Evolutionary conservation across 768 basidiomycete species (phyloP).

Genomic region (Agrocybe praecox): DNA sequence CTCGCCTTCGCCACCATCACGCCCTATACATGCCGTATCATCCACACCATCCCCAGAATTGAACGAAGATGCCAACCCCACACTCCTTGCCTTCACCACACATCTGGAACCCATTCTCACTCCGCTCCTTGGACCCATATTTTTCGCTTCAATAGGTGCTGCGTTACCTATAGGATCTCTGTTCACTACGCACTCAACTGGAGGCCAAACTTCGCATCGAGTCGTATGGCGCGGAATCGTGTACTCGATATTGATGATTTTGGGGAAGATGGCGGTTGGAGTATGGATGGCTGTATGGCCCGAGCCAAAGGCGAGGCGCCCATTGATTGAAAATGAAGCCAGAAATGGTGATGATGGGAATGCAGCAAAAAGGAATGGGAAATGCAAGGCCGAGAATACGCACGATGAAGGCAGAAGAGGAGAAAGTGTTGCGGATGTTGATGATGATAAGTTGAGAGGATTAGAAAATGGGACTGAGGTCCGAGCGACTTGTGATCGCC

Average conservation of each 20-base stretch:
- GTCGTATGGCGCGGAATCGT: constrained; percentile 57
- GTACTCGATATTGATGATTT: constrained; percentile 58
- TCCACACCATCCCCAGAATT: no score
- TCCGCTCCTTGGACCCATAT: constrained; percentile 57
- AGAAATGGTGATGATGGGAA: neutral
- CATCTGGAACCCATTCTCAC: constrained; percentile 40
- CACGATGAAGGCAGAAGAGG: neutral
- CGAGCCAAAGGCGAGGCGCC: neutral
- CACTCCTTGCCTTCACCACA: constrained; percentile 30
- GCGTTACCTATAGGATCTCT: constrained; percentile 50
- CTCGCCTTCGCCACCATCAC: no score
- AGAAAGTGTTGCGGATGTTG: neutral
- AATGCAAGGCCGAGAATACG: neutral
- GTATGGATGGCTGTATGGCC: constrained; percentile 44
- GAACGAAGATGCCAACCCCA: constrained; percentile 2
- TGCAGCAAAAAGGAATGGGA: neutral
- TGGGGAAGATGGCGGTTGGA: constrained; percentile 54
- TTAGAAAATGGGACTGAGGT: neutral
- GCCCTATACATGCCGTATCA: no score
- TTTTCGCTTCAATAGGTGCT: constrained; percentile 68
- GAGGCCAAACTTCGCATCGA: constrained; percentile 16
- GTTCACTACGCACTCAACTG: constrained; percentile 35
- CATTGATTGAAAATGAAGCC: no score
- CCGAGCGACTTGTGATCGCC: neutral
- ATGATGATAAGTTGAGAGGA: neutral